phyloP scores from a whole-genome alignment of 2,329 filamentous ascomycete genomes.

The Pseudogymnoascus sp. region DNA sequence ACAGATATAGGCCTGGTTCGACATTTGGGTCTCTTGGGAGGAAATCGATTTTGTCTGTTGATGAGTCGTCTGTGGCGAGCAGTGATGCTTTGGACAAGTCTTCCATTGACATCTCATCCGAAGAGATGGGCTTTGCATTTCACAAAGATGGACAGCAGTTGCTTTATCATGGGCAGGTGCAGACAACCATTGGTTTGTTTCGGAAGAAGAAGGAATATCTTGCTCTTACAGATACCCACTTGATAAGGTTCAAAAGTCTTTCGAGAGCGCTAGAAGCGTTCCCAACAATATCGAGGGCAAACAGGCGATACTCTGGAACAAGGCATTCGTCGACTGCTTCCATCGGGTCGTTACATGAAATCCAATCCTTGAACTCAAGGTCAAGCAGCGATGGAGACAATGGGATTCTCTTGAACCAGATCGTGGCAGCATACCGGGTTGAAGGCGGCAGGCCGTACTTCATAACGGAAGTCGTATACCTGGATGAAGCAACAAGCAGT shows the following conservation, averaged over 20 bases:
- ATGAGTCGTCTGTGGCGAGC: constrained; percentile 22
- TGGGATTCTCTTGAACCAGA: constrained; percentile 53
- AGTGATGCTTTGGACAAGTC: constrained; percentile 22
- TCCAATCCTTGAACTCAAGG: constrained; percentile 43
- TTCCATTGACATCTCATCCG: constrained; percentile 15
- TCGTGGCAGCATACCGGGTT: constrained; percentile 59
- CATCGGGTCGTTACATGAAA: constrained; percentile 52
- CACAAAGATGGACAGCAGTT: constrained; percentile 1
- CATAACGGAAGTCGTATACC: constrained; percentile 58
- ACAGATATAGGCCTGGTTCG: constrained; percentile 27
- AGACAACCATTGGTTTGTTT: constrained; percentile 62
- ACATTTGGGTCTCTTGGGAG: constrained; percentile 29
- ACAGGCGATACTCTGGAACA: constrained; percentile 34
- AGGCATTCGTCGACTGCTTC: constrained; percentile 53
- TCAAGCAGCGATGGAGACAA: constrained; percentile 45
- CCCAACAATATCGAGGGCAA: constrained; percentile 36
- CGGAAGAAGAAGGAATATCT: constrained; percentile 66
- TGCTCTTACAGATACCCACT: constrained; percentile 60
- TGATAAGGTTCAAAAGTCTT: constrained; percentile 62
- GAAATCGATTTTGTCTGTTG: constrained; percentile 24
- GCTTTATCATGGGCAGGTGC: constrained; percentile 53
- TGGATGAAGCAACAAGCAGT: constrained; percentile 57
- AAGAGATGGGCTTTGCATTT: not conserved
- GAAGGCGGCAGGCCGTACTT: constrained; percentile 61
- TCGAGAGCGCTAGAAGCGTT: constrained; percentile 58